Evolutionary conservation across 1,139 yeast genomes (phyloP), one percentile per base, ranked within the genome.

Genomic region (Pneumocystis sp.): DNA sequence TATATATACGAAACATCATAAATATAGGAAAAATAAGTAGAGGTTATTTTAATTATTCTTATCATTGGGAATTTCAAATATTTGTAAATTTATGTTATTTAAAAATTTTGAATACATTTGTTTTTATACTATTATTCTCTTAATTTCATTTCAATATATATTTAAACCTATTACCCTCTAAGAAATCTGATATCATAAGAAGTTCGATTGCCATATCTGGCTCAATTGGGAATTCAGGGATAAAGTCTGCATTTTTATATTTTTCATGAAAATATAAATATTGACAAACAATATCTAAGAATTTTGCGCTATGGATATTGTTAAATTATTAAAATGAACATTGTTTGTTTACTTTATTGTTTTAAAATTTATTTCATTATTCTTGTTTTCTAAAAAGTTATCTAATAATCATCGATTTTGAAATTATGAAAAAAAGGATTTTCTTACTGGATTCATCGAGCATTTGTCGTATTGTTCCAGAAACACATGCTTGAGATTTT

Each of bases 121-220:
- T 50, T 15, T 42, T 42, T 25, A 37, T 31, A 61, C 50, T 63
- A 64, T 19, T 37, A 56, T 19, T 25, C 10, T 42, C 10, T 59
- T 21, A 39, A 10, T 59, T 12, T 59, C 19, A 21, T 39, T 25
- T 39, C 17, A 21, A 31, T 25, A 25, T 21, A 4, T 31, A 25
- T 61, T 39, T 40, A 64, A 17, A 3, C 29, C 15, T 45, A 21
- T 70, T 74, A 67, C 85, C 84, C 72, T 89, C 93, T 71, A 90
- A 78, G 73, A 83, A 90, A 73, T 91, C 97, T 0, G 97, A 96
- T 44, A 96, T 96, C 57, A 93, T 95, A 63, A 93, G 77, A 70
- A 93, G 77, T 72, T 93, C 97, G 70, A 93, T 78, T 0, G 97
- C 96, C 82, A 91, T 83, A 71, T 89, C 97, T 0, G 97, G 93